Base-by-base conservation (phyloP, 2,329 filamentous ascomycete genomes). In the Cladosporium sp. region DNA sequence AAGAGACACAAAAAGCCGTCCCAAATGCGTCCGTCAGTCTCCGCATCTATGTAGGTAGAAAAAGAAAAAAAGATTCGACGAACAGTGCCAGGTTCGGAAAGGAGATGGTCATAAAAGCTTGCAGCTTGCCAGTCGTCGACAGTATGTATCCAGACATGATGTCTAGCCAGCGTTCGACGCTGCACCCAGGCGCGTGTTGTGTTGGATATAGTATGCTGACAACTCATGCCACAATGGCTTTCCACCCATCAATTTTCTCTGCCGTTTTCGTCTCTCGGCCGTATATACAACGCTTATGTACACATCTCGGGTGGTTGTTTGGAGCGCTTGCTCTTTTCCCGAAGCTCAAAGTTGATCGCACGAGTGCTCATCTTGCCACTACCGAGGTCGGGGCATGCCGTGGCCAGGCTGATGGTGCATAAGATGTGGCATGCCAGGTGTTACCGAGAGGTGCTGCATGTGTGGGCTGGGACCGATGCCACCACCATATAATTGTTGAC, bases 401-500 rank as follows among this genome's bases (percentile, higher is more conserved):
- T 55, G 51, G 19, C 51, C 51, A 30, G 51, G 37, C n/a, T 55
- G 51, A 2, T 42, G 51, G 28, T 55, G 51, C 51, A 55, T 55
- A 17, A 28, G 39, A 19, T 43, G 54, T 19, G 34, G 54, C 54
- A 47, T 56, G n/a, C 54, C 54, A 9, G 36, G 34, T 14, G 39
- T 30, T 12, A 28, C 52, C 17, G 42, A 36, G 19, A 47, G 42
- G 15, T 49, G 42, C 19, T 36, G 34, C 54, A 56, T 56, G 30
- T 56, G 54, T 25, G 34, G 42, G 34, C n/a, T 47, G 12, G 52
- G 52, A 1, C 17, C 47, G 17, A 22, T 17, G 30, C 47, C 47
- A 12, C 36, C 50, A 42, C 54, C 73, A 64, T 82, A 86, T 74
- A 86, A 79, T 58, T 83, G 81, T 67, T 83, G 83, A 63, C 84